phyloP scores from a whole-genome alignment of 2,329 filamentous ascomycete species.

The Sporothrix pseudoabietina region DNA sequence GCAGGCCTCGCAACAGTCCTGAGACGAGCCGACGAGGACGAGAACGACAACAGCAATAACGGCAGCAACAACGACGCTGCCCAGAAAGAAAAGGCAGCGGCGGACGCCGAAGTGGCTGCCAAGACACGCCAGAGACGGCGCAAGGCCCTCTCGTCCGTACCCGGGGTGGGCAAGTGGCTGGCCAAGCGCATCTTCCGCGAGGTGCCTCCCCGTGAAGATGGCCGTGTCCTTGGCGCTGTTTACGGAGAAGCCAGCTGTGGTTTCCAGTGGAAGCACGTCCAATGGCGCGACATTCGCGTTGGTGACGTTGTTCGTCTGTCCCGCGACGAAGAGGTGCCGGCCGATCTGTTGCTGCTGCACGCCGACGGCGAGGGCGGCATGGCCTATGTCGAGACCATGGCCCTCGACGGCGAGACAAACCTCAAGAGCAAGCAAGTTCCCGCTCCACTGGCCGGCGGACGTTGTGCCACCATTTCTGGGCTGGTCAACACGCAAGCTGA shows the following conservation, averaged over 20 bases:
- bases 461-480: slow-evolving; percentile 57
- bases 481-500: slow-evolving; percentile 60
- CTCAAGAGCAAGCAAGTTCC: slow-evolving; percentile 74
- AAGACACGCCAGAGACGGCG: slow-evolving; percentile 11
- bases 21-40: slow-evolving; percentile 36
- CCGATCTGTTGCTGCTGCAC: slow-evolving; percentile 78
- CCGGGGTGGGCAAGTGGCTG: not conserved
- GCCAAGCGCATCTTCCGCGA: slow-evolving; percentile 15
- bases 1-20: slow-evolving; percentile 53
- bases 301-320: slow-evolving; percentile 53
- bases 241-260: slow-evolving; percentile 17
- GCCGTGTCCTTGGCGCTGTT: slow-evolving; percentile 21
- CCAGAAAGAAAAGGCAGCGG: not conserved
- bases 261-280: slow-evolving; percentile 50
- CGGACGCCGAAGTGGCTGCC: not conserved
- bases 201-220: slow-evolving; percentile 1
- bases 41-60: not conserved
- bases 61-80: not conserved
- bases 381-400: slow-evolving; percentile 85
- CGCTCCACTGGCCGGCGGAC: slow-evolving; percentile 54
- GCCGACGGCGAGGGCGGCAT: slow-evolving; percentile 75
- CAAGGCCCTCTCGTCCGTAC: not conserved
- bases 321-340: slow-evolving; percentile 78
- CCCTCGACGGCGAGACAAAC: slow-evolving; percentile 79
- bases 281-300: slow-evolving; percentile 53